Evolutionary conservation across 495 filamentous ascomycete genomes (phyloP), one percentile per base, ranked within the genome.

Genomic region (Aspergillus nanangensis): DNA sequence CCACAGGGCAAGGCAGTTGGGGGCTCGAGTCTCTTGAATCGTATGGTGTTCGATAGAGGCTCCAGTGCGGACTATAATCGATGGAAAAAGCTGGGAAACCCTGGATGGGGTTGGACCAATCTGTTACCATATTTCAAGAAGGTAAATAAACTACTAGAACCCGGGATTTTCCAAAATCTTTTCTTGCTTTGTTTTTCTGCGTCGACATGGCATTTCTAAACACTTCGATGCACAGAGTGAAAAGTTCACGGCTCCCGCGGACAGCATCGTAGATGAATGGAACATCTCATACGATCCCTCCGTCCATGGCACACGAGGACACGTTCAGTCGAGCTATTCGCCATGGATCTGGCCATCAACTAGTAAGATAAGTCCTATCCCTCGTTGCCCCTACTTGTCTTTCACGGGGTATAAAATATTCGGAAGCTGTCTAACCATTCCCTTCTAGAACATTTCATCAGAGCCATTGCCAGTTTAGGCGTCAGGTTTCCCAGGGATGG

Each of bases 221-320:
- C n/a, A n/a, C n/a, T n/a, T n/a, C n/a, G n/a, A n/a, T n/a, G n/a
- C 14, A 3, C 17, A 46, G 34, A 46, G 44, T 38, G 44, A 46
- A 22, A 33, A 14, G 22, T 46, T 38, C 44, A 46, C 22, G 8
- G 19, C 33, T 2, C 44, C 44, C 13, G 38, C 15, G 2, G 4
- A 11, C 0, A 35, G 34, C 8, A 4, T 38, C 18, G 15, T 23
- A 7, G 18, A 19, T 2, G 44, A 46, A 23, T 38, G 34, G 20
- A 38, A 38, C 8, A 15, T 29, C 15, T 37, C 33, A 1, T 46
- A 27, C 11, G 33, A 46, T 9, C 20, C 17, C 2, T 25, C 44
- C 5, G 33, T 46, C 19, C 44, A 38, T 29, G 44, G 44, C 1
- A 15, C 32, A 10, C 11, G 14, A 3, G 44, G 43, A 1, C 15